A percentile compares a stretch with the other conserved stretches of the same genome.
Conservation (phyloP, 108 stramenopile species). For the Schizochytrium sp. region DNA sequence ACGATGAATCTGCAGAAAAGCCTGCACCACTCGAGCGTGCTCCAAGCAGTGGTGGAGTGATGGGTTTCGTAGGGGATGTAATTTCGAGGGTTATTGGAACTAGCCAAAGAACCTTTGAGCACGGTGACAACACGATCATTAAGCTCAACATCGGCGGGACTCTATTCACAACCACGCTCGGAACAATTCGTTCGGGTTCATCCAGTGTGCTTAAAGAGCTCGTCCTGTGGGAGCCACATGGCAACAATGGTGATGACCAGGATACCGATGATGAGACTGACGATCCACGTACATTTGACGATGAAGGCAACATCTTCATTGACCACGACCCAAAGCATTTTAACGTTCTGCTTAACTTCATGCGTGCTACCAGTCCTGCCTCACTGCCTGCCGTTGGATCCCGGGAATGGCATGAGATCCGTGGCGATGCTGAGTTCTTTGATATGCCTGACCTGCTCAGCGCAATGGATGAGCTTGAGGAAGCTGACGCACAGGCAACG, state of each 20-base stretch:
- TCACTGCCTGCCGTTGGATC: constrained; percentile 33
- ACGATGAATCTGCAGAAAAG: neutral
- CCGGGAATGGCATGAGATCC: constrained; percentile 44
- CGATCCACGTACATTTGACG: constrained; percentile 5
- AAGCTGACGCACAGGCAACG: neutral
- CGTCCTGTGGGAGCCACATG: neutral
- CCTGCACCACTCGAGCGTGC: neutral
- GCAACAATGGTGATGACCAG: neutral
- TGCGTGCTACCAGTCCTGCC: constrained; percentile 18
- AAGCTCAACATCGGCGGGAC: constrained; percentile 46
- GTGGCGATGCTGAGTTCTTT: constrained; percentile 23
- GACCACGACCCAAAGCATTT: constrained; percentile 49
- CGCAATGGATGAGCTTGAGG: constrained; percentile 39
- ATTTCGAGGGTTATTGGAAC: neutral
- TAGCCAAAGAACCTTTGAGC: neutral
- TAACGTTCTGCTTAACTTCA: constrained; percentile 29
- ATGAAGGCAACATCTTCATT: constrained; percentile 37
- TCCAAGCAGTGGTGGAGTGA: neutral
- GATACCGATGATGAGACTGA: neutral
- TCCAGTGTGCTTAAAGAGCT: constrained; percentile 47
- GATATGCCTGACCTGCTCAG: neutral
- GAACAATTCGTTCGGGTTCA: neutral
- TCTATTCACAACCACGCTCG: constrained; percentile 28
- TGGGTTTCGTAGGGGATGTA: constrained; percentile 26
- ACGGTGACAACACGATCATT: neutral